Evolutionary conservation across 176 grass and related monocot species (phyloP).

Genomic region (Hsuehochloa calcarea): DNA sequence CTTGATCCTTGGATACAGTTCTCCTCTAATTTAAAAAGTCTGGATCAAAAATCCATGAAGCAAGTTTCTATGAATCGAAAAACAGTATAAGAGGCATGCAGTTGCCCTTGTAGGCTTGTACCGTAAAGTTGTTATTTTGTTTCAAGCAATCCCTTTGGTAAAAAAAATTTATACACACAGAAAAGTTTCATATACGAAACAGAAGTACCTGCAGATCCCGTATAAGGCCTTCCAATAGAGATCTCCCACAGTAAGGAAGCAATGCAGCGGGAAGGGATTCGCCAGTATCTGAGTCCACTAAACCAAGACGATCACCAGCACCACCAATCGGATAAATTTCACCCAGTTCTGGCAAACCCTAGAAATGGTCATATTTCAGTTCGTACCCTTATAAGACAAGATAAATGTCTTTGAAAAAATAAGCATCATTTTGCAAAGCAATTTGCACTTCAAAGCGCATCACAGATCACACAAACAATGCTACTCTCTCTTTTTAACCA

Average conservation of each 20-base stretch:
- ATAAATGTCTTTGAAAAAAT: background rate
- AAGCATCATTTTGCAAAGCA: background rate
- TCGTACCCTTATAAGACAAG: background rate
- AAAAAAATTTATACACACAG: background rate
- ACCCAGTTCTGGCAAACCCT: conserved; percentile 96
- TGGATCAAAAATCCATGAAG: background rate
- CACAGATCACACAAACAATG: background rate
- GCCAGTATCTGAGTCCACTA: conserved; percentile 69
- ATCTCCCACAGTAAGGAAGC: conserved; percentile 87
- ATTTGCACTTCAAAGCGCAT: background rate
- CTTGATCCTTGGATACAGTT: too few species aligned
- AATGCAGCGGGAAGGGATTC: conserved; percentile 94
- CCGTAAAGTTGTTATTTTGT: background rate
- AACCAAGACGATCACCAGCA: conserved; percentile 91
- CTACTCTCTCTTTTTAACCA: background rate
- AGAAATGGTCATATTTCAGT: conserved; percentile 39
- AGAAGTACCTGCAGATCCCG: conserved; percentile 80
- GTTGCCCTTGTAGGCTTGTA: background rate
- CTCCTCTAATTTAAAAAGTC: background rate
- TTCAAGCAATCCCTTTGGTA: background rate
- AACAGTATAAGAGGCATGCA: background rate
- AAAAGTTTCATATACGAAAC: background rate
- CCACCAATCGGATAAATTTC: conserved; percentile 99
- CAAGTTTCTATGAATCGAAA: background rate
- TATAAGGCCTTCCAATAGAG: conserved; percentile 84